Evolutionary conservation across 2,329 filamentous ascomycete species (phyloP).

Genomic region (Tolypocladium paradoxum): DNA sequence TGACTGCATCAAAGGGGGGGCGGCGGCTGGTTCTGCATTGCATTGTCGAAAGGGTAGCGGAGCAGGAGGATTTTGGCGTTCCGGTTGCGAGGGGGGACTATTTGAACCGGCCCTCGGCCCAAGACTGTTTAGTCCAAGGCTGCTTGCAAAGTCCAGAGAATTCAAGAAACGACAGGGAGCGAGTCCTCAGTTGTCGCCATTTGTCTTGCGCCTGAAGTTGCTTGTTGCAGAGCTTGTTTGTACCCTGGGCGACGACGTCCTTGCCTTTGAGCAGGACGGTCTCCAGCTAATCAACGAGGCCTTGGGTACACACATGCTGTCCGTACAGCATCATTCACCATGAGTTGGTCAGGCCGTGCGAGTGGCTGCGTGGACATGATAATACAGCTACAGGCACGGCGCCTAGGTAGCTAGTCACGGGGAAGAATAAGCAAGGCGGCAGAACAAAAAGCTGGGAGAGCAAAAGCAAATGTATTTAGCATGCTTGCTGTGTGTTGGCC

Average conservation of each 20-base stretch:
- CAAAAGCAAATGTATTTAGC: not conserved
- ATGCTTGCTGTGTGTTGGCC: not conserved
- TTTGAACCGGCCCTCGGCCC: slow-evolving; percentile 5
- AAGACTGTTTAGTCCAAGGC: not conserved
- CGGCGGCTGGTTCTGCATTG: slow-evolving; percentile 20
- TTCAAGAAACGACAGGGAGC: not conserved
- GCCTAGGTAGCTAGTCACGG: not conserved
- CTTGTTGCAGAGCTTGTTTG: not conserved
- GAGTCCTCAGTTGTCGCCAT: not conserved
- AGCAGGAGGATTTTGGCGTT: slow-evolving; percentile 10
- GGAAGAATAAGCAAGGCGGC: not conserved
- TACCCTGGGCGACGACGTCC: not conserved
- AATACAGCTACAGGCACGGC: not conserved
- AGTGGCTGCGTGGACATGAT: not conserved
- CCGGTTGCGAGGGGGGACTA: slow-evolving; percentile 5
- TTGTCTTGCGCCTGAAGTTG: not conserved
- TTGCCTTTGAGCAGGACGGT: not conserved
- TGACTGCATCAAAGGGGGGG: slow-evolving; percentile 23
- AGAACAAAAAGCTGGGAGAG: not conserved
- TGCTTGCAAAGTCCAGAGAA: not conserved
- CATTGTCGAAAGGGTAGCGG: slow-evolving; percentile 8
- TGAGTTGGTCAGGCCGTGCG: not conserved
- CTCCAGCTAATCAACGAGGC: not conserved
- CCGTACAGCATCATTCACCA: not conserved
- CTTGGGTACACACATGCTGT: not conserved